Evolutionary conservation across 2,329 filamentous ascomycete genomes (phyloP).

Genomic region (Diaporthe vexans): DNA sequence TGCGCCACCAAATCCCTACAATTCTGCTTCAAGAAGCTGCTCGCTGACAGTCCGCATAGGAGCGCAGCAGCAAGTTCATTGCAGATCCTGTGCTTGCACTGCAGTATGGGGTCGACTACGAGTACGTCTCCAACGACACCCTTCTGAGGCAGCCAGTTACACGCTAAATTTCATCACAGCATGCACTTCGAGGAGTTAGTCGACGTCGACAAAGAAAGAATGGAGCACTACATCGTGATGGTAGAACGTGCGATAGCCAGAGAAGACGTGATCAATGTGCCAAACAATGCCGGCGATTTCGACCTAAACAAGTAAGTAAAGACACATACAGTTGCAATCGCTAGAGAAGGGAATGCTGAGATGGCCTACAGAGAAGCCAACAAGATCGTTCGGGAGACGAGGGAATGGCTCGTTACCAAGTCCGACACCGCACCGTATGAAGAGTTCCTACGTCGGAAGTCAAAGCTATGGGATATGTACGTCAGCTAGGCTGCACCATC

Average conservation of each 20-base stretch:
- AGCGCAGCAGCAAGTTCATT: rapidly evolving
- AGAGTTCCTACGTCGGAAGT: neutral
- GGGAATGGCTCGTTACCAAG: neutral
- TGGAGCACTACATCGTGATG: neutral
- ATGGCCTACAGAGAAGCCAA: neutral
- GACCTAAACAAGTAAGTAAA: neutral
- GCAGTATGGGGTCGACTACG: neutral
- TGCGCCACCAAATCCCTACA: neutral
- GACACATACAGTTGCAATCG: neutral
- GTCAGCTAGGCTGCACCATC: neutral
- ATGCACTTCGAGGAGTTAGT: neutral
- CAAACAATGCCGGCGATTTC: neutral
- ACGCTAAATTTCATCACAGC: too few species aligned
- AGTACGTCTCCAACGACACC: neutral
- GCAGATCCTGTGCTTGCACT: too few species aligned
- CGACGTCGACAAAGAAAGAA: neutral
- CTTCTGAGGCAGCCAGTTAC: neutral
- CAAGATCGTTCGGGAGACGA: neutral
- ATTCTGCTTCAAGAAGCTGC: neutral
- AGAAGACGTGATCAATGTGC: neutral
- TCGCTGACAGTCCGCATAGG: neutral
- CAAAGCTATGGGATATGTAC: neutral
- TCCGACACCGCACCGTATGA: neutral
- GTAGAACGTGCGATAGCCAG: neutral
- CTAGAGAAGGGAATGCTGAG: neutral